Evolutionary conservation across 176 grass and related monocot species (phyloP).

Genomic region (Cenchrus americanus): DNA sequence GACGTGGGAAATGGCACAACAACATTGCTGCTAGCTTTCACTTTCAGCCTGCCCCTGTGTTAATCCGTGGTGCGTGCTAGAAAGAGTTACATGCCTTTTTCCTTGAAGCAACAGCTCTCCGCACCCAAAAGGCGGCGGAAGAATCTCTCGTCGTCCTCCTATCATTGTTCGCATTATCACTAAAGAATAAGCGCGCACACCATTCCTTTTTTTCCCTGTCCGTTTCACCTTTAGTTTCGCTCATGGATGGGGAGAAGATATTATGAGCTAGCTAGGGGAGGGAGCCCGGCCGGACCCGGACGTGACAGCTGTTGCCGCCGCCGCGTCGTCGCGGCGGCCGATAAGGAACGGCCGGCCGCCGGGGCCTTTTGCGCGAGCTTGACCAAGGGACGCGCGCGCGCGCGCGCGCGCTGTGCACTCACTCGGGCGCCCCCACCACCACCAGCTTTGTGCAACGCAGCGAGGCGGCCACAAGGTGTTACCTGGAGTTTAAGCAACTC

Average conservation of each 20-base stretch:
- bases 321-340: not conserved
- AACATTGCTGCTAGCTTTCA: not conserved
- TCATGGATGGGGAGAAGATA: not conserved
- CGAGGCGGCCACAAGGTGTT: not conserved
- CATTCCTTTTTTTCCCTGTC: not conserved
- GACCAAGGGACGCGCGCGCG: too few species aligned
- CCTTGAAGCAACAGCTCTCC: conserved; percentile 19
- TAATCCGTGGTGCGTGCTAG: not conserved
- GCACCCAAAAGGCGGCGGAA: not conserved
- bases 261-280: not conserved
- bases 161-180: not conserved
- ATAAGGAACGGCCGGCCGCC: not conserved
- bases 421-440: not conserved
- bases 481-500: not conserved
- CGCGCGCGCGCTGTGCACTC: too few species aligned
- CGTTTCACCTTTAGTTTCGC: not conserved
- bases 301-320: not conserved
- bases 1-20: not conserved
- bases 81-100: not conserved
- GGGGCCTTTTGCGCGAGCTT: not conserved
- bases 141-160: too few species aligned
- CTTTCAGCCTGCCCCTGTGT: not conserved
- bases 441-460: not conserved
- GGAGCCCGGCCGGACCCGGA: not conserved
- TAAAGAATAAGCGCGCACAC: not conserved